These are phyloP conservation scores for Botryotinia calthae DNA, from an alignment of 2,329 filamentous ascomycete species.

Conservation along the genomic window DNA sequence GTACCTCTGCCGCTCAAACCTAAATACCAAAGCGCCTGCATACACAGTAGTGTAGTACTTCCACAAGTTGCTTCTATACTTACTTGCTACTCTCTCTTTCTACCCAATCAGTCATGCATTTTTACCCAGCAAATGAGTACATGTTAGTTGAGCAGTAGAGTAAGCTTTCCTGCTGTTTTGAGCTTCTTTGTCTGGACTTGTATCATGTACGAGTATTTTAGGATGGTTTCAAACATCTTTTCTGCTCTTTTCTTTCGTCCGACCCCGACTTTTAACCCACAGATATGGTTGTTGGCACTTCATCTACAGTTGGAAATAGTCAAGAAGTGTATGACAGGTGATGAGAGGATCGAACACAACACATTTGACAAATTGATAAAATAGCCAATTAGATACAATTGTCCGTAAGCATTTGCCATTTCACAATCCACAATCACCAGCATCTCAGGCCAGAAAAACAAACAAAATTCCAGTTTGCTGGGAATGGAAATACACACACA, in stretches of 20 bases:
- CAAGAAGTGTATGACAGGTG: neutral
- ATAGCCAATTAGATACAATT: neutral
- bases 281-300: neutral
- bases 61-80: neutral
- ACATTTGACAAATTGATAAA: neutral
- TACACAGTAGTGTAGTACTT: neutral
- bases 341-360: slow-evolving; percentile 4
- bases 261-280: neutral
- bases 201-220: neutral
- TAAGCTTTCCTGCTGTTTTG: neutral
- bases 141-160: neutral
- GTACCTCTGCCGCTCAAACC: slow-evolving; percentile 2
- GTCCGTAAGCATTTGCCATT: neutral
- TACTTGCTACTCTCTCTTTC: neutral
- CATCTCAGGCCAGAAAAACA: neutral
- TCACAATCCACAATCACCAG: neutral
- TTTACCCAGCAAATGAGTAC: neutral
- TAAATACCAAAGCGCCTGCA: slow-evolving; percentile 6
- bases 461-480: neutral
- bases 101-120: slow-evolving; percentile 16
- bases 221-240: neutral
- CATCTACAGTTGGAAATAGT: neutral
- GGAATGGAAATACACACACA: slow-evolving; percentile 2
- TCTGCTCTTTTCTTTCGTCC: neutral
- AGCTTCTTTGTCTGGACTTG: neutral